Evolutionary conservation across 1,284 basidiomycete species (phyloP).

Genomic region (Moniliophthora roreri): DNA sequence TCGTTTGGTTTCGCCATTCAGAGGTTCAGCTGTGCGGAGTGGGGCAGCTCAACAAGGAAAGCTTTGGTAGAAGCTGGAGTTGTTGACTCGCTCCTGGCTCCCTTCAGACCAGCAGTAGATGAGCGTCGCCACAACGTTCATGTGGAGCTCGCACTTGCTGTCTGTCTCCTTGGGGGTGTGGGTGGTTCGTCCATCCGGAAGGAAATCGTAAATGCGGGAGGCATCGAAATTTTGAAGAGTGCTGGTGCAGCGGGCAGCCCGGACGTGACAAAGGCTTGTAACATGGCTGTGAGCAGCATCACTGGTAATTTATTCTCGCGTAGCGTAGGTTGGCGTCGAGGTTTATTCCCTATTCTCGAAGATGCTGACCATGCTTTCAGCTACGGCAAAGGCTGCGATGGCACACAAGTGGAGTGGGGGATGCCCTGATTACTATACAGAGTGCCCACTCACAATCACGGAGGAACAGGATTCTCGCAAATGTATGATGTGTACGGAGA

Average conservation of each 20-base stretch:
- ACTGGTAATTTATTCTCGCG: slow-evolving; percentile 26
- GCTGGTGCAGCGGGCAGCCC: slow-evolving; percentile 14
- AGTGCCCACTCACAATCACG: slow-evolving; percentile 25
- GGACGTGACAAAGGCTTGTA: slow-evolving; percentile 26
- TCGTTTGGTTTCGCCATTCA: slow-evolving; percentile 25
- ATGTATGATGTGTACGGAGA: too few relatives aligned
- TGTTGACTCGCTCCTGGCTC: slow-evolving; percentile 25
- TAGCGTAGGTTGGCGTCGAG: slow-evolving; percentile 21
- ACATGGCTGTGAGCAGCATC: slow-evolving; percentile 24
- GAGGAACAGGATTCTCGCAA: not conserved
- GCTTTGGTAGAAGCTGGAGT: slow-evolving; percentile 20
- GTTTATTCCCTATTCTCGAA: not conserved
- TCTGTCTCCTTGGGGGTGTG: slow-evolving; percentile 25
- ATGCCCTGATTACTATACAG: slow-evolving; percentile 23
- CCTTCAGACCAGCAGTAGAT: slow-evolving; percentile 23
- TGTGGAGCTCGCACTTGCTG: slow-evolving; percentile 25
- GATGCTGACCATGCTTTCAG: not conserved
- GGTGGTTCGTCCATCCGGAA: slow-evolving; percentile 25
- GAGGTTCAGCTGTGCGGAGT: slow-evolving; percentile 25
- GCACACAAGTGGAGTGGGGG: slow-evolving; percentile 26
- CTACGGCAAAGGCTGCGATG: slow-evolving; percentile 17
- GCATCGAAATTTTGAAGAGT: slow-evolving; percentile 24
- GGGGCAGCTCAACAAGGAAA: slow-evolving; percentile 23
- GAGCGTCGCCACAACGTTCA: slow-evolving; percentile 23
- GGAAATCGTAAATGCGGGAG: slow-evolving; percentile 27